Evolutionary conservation across 495 filamentous ascomycete genomes (phyloP), one percentile per base, ranked within the genome.

Genomic region (Penicillium odoratum): DNA sequence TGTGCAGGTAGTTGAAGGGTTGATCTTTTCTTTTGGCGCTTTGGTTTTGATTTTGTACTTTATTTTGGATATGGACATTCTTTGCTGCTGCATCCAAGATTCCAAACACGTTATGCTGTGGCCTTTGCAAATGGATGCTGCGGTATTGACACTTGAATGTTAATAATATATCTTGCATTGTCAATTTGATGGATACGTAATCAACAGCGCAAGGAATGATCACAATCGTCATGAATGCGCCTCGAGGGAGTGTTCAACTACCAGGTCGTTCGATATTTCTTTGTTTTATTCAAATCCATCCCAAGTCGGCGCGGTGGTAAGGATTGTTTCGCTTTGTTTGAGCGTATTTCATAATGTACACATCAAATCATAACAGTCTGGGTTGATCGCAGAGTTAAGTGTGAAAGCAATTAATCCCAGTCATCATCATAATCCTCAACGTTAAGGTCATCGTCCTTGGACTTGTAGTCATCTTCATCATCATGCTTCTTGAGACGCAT

Each of bases 381-480:
- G 46, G 28, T n/a, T 40, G 31, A 36, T 51, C 34, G 18, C 49
- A 51, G 13, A 51, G 49, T 16, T 15, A 11, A 38, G 16, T 21
- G 6, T 15, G 7, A 56, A 26, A 40, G 44, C n/a, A 44, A 57
- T 77, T 64, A 93, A 68, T 93, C 88, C 89, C 89, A 94, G 66
- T 92, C 90, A 57, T 89, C 87, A 63, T 92, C 88, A 59, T 90
- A 83, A 43, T 86, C 83, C 56, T 82, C 78, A 18, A 74, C 60
- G 36, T 75, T 74, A 51, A 75, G 66, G 34, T 71, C 78, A 58
- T 72, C 77, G 56, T 72, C 67, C 55, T 73, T 69, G 70, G 80
- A 53, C 69, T 77, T 75, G 72, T 79, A 67, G 44, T 88, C 84
- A 46, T 87, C 85, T 18, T 76, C 80, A 29, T 82, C 84, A 51